Base-by-base conservation (phyloP, 495 filamentous ascomycete species). In the Penicillium pancosmium region DNA sequence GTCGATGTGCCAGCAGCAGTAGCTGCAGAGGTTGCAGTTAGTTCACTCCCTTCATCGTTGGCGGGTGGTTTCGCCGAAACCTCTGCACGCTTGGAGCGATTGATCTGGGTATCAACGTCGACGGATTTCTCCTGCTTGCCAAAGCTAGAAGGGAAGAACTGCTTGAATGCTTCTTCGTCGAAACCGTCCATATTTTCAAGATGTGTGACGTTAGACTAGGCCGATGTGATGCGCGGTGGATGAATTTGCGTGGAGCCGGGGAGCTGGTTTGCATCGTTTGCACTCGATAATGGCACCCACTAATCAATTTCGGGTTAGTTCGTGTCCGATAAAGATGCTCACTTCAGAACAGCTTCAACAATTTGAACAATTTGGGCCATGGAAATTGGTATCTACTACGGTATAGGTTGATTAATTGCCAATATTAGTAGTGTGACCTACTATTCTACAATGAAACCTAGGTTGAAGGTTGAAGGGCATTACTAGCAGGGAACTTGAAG, bases 101-200 rank as follows among this genome's bases (percentile, higher is more conserved):
- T 84, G 55, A 97, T 86, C 72, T 97, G 92, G 46, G 86, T 83
- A 43, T 86, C 83, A 40, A 95, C 80, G 73, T 96, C 85, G 52
- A 89, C 77, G 52, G 85, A 81, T 65, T 84, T 87, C 33, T 83
- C 76, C 68, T 90, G 88, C 73, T 93, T 96, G 33, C 94, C 94
- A 65, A 98, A 98, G 10, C 91, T 85, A 0, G 84, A 80, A 1
- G 93, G 93, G 47, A 97, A 74, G 72, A 90, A 94, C 33, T 85
- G 81, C 57, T 90, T 88, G 80, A 97, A 85, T 27, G 86, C 87
- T 54, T 97, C 91, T 72, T 94, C 87, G 55, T 92, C 88, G 51
- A 90, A 88, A 25, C 83, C 86, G 63, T 87, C 77, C 80, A 82
- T 83, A 44, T 50, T 71, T 40, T 12, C 25, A 31, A 63, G 57